Percentiles rank a stretch among this genome's conserved stretches.
These are phyloP conservation scores for Termitomyces sp. DNA, from an alignment of 768 basidiomycete species.

Conservation along the genomic window DNA sequence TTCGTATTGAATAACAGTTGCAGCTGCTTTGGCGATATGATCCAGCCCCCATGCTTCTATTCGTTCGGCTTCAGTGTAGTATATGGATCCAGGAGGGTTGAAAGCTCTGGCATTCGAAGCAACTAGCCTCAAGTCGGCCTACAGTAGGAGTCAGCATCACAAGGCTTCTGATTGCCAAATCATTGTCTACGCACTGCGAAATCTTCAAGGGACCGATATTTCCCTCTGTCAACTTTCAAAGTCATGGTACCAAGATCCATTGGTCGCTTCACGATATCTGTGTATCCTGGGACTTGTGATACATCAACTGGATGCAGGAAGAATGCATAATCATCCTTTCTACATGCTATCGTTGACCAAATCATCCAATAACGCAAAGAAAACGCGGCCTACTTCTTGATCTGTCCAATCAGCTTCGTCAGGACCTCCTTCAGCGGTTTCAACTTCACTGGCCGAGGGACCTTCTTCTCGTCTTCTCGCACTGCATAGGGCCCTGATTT, in stretches of 20 bases:
- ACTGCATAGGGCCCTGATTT: constrained; percentile 28
- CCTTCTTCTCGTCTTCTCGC: constrained; percentile 34
- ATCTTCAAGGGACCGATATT: constrained; percentile 76
- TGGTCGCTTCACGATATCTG: constrained; percentile 69
- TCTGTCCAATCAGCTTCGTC: constrained; percentile 56
- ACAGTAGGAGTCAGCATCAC: neutral
- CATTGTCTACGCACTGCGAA: constrained; percentile 52
- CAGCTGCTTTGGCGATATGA: constrained; percentile 63
- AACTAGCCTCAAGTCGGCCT: constrained; percentile 71
- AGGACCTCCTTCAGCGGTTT: constrained; percentile 79
- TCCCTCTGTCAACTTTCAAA: constrained; percentile 67
- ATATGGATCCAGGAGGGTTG: constrained; percentile 71
- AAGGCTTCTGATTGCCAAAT: neutral
- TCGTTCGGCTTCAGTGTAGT: constrained; percentile 66
- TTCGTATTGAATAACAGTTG: constrained; percentile 76
- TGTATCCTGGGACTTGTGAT: constrained; percentile 53
- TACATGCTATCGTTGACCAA: constrained; percentile 21
- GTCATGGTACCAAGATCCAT: constrained; percentile 94
- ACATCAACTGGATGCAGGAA: constrained; percentile 66
- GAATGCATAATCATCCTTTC: constrained; percentile 85
- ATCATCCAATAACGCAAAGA: neutral
- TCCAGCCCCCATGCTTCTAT: constrained; percentile 69
- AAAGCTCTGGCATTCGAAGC: constrained; percentile 70
- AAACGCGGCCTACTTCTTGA: constrained; percentile 57
- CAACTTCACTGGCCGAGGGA: constrained; percentile 58